These are phyloP conservation scores for Pseudoperonospora humuli DNA, from an alignment of 352 stramenopile genomes.

Conservation along the genomic window DNA sequence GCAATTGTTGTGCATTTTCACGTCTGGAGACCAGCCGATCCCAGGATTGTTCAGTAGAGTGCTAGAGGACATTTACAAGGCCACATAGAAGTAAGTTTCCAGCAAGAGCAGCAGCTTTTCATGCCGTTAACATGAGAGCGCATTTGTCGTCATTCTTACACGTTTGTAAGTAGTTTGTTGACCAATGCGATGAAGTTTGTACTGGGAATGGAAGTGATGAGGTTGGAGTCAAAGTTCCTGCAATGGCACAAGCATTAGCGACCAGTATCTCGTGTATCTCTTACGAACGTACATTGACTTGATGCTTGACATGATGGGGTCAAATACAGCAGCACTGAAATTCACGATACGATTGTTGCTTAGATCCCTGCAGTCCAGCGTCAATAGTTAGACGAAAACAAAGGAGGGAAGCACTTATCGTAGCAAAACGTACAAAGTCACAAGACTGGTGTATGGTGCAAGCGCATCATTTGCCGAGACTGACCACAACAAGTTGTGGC, in stretches of 20 bases:
- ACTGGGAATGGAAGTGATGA: slow-evolving; percentile 47
- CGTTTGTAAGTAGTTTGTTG: slow-evolving; percentile 31
- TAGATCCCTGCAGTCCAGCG: slow-evolving; percentile 29
- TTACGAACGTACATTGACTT: slow-evolving; percentile 35
- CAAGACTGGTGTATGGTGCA: slow-evolving; percentile 30
- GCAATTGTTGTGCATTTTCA: slow-evolving; percentile 31
- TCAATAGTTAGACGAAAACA: background rate
- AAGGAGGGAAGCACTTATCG: background rate
- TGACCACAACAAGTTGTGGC: slow-evolving; percentile 53
- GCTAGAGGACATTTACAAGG: slow-evolving; percentile 9
- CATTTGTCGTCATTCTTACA: slow-evolving; percentile 38
- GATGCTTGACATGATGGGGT: slow-evolving; percentile 38
- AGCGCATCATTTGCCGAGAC: slow-evolving; percentile 46
- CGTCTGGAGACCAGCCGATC: slow-evolving; percentile 30
- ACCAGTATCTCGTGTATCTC: background rate
- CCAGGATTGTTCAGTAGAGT: slow-evolving; percentile 46
- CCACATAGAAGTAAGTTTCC: background rate
- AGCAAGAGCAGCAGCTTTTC: background rate
- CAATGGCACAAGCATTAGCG: background rate
- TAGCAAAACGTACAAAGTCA: slow-evolving; percentile 32
- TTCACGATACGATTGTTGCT: slow-evolving; percentile 50
- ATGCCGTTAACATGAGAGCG: too few relatives aligned
- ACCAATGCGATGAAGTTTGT: slow-evolving; percentile 45
- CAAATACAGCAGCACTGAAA: slow-evolving; percentile 44
- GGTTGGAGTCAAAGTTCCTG: slow-evolving; percentile 54